Evolutionary conservation across 1,284 basidiomycete genomes (phyloP).

Genomic region (Microbotryomycetes sp.): DNA sequence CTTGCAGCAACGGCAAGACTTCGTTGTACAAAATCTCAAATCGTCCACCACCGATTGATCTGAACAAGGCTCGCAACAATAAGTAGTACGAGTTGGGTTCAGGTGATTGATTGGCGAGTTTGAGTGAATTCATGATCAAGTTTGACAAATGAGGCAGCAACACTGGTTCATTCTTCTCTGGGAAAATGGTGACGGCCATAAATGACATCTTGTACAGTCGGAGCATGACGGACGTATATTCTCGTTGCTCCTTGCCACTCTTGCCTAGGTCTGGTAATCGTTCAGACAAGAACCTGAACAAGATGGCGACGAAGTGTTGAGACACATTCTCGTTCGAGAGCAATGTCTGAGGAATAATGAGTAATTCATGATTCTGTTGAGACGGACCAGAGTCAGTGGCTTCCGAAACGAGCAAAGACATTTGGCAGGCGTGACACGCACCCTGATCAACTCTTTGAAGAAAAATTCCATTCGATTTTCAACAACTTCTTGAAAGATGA

Average conservation of each 20-base stretch:
- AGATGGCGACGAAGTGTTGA: constrained; percentile 84
- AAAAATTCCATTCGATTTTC: constrained; percentile 79
- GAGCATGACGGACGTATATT: constrained; percentile 71
- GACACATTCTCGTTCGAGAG: constrained; percentile 77
- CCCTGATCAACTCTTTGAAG: constrained; percentile 62
- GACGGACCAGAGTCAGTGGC: constrained; percentile 16
- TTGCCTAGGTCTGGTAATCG: constrained; percentile 71
- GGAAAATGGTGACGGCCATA: constrained; percentile 73
- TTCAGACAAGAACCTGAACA: constrained; percentile 79
- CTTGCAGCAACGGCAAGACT: constrained; percentile 88
- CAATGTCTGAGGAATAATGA: constrained; percentile 82
- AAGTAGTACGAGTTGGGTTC: constrained; percentile 92
- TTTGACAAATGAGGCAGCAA: constrained; percentile 87
- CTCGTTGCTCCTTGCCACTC: constrained; percentile 64
- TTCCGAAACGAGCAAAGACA: constrained; percentile 39
- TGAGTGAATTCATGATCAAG: constrained; percentile 95
- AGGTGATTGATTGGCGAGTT: constrained; percentile 81
- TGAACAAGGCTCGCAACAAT: constrained; percentile 88
- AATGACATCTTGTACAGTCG: constrained; percentile 97
- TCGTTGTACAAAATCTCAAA: constrained; percentile 97
- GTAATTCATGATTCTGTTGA: constrained; percentile 61
- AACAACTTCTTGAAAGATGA: constrained; percentile 89
- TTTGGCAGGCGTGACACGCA: constrained; percentile 5
- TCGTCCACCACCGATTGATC: constrained; percentile 93
- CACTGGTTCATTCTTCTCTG: constrained; percentile 78